Percentiles rank a stretch among this genome's conserved stretches.
These are phyloP conservation scores for Mariannaea elegans DNA, from an alignment of 2,329 filamentous ascomycete species.

Conservation along the genomic window DNA sequence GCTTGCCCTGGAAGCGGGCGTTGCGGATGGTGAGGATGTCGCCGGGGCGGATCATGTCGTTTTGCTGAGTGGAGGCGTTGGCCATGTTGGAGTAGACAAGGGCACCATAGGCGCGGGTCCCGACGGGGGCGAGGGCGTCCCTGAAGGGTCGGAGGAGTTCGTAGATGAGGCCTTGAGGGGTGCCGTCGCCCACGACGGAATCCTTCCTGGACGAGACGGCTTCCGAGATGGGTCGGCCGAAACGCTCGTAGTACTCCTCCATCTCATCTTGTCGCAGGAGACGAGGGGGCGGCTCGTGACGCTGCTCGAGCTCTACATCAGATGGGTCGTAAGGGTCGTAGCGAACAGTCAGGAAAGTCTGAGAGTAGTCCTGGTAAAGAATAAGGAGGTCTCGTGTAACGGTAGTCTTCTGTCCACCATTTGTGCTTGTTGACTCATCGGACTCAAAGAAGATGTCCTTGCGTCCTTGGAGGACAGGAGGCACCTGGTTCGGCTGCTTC, in stretches of 20 bases:
- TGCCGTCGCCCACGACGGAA: slow-evolving; percentile 83
- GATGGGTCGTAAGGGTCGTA: slow-evolving; percentile 80
- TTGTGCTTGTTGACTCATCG: slow-evolving; percentile 77
- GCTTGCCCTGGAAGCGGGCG: slow-evolving; percentile 93
- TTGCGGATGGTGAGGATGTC: slow-evolving; percentile 95
- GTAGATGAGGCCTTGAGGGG: slow-evolving; percentile 77
- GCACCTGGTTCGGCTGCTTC: slow-evolving; percentile 80
- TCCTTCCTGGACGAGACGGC: slow-evolving; percentile 78
- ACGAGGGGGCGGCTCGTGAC: slow-evolving; percentile 84
- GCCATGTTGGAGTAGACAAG: slow-evolving; percentile 94
- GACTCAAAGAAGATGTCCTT: slow-evolving; percentile 85
- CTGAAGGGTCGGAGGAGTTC: slow-evolving; percentile 79
- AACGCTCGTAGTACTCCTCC: slow-evolving; percentile 83
- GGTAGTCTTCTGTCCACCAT: slow-evolving; percentile 73
- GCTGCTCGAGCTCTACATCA: slow-evolving; percentile 81
- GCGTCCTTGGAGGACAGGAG: slow-evolving; percentile 82
- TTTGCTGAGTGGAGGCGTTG: slow-evolving; percentile 89
- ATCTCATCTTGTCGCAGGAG: slow-evolving; percentile 91
- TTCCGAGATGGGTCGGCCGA: slow-evolving; percentile 80
- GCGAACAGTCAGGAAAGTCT: slow-evolving; percentile 84
- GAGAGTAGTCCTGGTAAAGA: slow-evolving; percentile 96
- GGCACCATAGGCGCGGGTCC: slow-evolving; percentile 89
- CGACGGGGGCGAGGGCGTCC: slow-evolving; percentile 82
- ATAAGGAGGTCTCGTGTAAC: slow-evolving; percentile 85
- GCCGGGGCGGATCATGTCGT: slow-evolving; percentile 91